phyloP scores from a whole-genome alignment of 768 basidiomycete genomes.

The Galerina marginata region DNA sequence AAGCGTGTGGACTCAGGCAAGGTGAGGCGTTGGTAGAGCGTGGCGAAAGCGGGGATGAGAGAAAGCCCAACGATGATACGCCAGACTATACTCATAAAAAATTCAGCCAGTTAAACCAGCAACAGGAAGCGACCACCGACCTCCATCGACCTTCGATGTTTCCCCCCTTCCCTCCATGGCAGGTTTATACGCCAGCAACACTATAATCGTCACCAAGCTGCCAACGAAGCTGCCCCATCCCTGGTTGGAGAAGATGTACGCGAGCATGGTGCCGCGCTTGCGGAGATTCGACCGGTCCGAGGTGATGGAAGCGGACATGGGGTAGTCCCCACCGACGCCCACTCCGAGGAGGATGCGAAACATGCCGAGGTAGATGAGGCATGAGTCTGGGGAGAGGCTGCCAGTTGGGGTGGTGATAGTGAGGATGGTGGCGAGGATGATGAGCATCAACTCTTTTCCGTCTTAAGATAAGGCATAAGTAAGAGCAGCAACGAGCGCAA shows the following conservation, averaged over 20 bases:
- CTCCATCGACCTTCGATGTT: constrained; percentile 72
- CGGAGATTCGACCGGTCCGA: constrained; percentile 69
- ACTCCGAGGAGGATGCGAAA: constrained; percentile 79
- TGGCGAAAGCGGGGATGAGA: constrained; percentile 75
- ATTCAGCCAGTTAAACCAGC: not conserved
- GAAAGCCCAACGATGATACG: constrained; percentile 75
- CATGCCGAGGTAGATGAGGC: constrained; percentile 65
- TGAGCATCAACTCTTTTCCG: constrained; percentile 81
- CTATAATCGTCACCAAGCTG: constrained; percentile 64
- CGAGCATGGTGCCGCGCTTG: constrained; percentile 71
- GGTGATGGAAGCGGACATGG: constrained; percentile 74
- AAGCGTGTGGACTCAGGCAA: constrained; percentile 71
- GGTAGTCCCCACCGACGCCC: constrained; percentile 83
- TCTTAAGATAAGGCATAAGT: constrained; percentile 40
- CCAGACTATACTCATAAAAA: constrained; percentile 54
- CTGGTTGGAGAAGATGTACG: constrained; percentile 78
- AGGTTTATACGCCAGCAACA: constrained; percentile 65
- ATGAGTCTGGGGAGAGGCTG: constrained; percentile 52
- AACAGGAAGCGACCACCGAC: constrained; percentile 38
- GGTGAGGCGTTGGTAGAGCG: constrained; percentile 77
- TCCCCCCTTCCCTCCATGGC: constrained; percentile 65
- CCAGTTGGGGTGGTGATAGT: constrained; percentile 71
- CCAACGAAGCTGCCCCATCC: constrained; percentile 80
- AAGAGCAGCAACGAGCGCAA: not conserved
- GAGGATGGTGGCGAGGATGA: constrained; percentile 79